Base-by-base conservation (phyloP, 257 asterid genomes). In the Solanum ossicruentum region DNA sequence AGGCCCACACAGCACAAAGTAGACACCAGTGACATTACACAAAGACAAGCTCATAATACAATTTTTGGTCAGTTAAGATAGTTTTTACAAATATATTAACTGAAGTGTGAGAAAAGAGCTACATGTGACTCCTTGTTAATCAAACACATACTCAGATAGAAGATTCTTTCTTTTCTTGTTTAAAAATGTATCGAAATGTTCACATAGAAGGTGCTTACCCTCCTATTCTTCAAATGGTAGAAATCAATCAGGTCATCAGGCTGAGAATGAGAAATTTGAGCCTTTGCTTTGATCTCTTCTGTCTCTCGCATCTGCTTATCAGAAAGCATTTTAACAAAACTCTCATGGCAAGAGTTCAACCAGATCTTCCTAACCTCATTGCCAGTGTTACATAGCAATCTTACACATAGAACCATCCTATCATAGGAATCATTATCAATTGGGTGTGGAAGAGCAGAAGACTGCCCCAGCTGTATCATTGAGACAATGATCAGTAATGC, bases 181-280 rank as follows among this genome's bases (percentile, higher is more conserved):
- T 39, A 28, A 70, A 39, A 39, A 70, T 70, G 79, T 18, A 70
- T 13, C 41, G 79, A 18, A 84, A 39, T 28, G 17, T 82, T 57
- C 84, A 87, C 78, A 77, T 81, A 84, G 55, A 87, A 83, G 41
- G 57, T 60, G 23, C 83, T 85, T 86, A 95, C 99, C 97, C 92
- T 93, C 89, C 99, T 87, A 90, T 97, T 95, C 94, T 95, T 95
- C 94, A 95, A 88, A 90, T 95, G 98, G 88, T 94, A 95, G 91
- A 95, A 95, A 83, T 95, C 98, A 89, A 95, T 95, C 66, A 95
- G 95, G 88, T 95, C 99, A 87, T 95, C 99, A 20, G 99, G 99
- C 85, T 95, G 99, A 49, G 99, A 87, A 78, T 92, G 92, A 86
- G 95, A 79, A 84, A 88, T 88, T 85, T 93, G 99, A 71, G 98